phyloP scores from a whole-genome alignment of 2,329 filamentous ascomycete genomes.

The Cercospora sesami region DNA sequence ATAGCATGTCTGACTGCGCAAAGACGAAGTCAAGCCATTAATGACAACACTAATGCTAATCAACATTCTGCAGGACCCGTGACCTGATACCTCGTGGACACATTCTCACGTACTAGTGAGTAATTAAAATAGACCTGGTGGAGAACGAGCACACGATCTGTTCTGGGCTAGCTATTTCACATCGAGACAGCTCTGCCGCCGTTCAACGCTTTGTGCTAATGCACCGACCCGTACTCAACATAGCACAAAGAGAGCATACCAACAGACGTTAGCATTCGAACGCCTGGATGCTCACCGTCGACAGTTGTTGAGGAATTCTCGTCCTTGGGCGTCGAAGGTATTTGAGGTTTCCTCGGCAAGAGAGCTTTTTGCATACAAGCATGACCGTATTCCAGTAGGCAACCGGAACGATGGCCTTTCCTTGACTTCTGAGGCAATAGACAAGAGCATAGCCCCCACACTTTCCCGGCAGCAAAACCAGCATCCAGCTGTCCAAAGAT shows the following conservation, averaged over 20 bases:
- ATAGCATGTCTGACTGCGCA: background rate
- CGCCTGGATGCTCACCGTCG: no score
- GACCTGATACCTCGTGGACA: background rate
- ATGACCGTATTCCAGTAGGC: no score
- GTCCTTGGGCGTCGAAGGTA: no score
- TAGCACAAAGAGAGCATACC: background rate
- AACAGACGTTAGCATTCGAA: no score
- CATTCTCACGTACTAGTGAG: background rate
- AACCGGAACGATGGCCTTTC: no score
- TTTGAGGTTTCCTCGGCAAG: no score
- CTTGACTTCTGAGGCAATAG: no score
- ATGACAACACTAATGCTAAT: background rate
- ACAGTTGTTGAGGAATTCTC: no score
- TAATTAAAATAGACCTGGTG: background rate
- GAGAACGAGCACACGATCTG: background rate
- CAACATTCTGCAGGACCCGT: background rate
- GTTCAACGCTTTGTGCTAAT: background rate
- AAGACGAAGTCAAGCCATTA: background rate
- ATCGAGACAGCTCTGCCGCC: background rate
- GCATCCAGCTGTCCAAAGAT: no score
- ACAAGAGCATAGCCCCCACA: no score
- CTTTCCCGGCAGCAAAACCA: no score
- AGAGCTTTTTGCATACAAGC: no score
- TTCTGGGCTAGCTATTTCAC: background rate
- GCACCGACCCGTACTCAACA: background rate